phyloP scores from a whole-genome alignment of 75 land plant species.

The Chamaecyparis obtusa region DNA sequence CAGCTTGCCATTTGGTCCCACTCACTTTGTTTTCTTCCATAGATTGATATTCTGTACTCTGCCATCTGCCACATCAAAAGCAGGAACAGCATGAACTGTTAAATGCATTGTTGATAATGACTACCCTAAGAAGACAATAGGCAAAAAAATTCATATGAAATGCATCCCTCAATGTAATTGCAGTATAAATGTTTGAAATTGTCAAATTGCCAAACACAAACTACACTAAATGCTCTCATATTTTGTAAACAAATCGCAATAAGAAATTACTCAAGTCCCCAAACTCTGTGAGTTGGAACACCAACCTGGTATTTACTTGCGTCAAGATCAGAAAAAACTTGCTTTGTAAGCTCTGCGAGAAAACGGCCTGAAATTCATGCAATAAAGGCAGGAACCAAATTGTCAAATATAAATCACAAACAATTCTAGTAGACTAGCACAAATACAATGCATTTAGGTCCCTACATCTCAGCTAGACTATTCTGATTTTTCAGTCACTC shows the following conservation, averaged over 20 bases:
- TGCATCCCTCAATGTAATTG: neutral
- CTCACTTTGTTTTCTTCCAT: conserved; percentile 99
- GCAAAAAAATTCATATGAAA: neutral
- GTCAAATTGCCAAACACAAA: neutral
- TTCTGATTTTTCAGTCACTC: neutral
- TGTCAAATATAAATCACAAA: neutral
- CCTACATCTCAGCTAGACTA: neutral
- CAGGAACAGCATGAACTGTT: neutral
- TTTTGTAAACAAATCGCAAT: neutral
- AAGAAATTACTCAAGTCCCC: neutral
- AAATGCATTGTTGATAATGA: neutral
- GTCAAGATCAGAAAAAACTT: conserved; percentile 91
- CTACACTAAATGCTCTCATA: neutral
- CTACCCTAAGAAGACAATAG: neutral
- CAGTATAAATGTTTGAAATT: neutral
- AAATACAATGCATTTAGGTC: neutral
- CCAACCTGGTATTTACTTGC: conserved; percentile 87
- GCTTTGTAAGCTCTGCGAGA: conserved; percentile 88
- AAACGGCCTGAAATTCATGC: conserved; percentile 70
- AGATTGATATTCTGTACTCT: conserved; percentile 91
- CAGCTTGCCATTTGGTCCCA: conserved; percentile 99
- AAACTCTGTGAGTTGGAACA: conserved; percentile 1
- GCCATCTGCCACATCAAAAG: conserved; percentile 72
- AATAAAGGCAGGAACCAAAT: neutral
- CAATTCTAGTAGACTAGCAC: neutral